Base-by-base conservation (phyloP, 2,329 filamentous ascomycete genomes). In the Colletotrichum filicis region DNA sequence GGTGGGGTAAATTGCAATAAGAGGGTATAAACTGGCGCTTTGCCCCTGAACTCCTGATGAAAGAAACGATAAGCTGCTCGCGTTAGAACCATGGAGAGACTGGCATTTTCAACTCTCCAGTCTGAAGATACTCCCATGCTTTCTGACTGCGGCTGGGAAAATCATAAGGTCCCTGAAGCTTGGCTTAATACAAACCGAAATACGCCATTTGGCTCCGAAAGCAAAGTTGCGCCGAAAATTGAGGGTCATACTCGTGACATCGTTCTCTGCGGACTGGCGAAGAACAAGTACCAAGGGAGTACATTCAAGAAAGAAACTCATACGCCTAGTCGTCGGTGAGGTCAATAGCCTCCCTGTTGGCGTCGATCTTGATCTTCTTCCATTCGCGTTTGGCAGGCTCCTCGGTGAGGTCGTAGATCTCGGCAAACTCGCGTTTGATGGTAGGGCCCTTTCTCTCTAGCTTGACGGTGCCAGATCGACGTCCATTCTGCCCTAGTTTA, bases 361-460 rank as follows among this genome's bases (percentile, higher is more conserved):
- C 56, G 42, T 72, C 72, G 14, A 72, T 68, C 52, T 68, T 75
- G 56, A 74, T 30, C 28, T 66, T 74, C 35, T 75, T 75, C 72
- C 67, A 75, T 58, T 74, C 60, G 12, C 74, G 67, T 53, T 74
- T 66, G 8, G 49, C 16, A 7, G 61, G 55, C 59, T 71, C 66
- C 30, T 56, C 68, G 3, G 74, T 74, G 2, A 75, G 72, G 58
- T 75, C 74, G 30, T 49, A 55, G 26, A 74, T 59, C n/a, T 75
- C 72, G 8, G 63, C 56, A 28, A n/a, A 57, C 60, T 75, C 71
- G 6, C 74, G 53, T 49, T 75, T 75, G 37, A 75, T 64, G n/a
- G 55, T 22, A 11, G 55, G 35, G 19, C 35, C 55, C 28, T 64
- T 63, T 19, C 22, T 24, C 63, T 75, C 74, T 26, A 55, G 53